These are phyloP conservation scores for Dissophora globulifera DNA, from an alignment of 192 early-diverging fungal genomes.

Conservation along the genomic window DNA sequence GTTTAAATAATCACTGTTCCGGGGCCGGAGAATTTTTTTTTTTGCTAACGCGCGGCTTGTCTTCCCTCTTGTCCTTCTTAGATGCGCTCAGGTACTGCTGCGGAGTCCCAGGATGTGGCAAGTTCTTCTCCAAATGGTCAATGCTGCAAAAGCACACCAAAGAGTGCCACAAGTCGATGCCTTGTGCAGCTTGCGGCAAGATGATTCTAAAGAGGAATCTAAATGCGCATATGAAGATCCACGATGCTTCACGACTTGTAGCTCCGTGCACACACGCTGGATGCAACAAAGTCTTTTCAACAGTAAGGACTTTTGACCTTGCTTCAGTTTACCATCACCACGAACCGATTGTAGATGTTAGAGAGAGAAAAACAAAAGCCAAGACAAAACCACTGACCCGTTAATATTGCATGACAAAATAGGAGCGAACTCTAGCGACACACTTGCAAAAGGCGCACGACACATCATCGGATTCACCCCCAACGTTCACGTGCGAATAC, in stretches of 20 bases:
- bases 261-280: slow-evolving; percentile 27
- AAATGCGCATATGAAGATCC: slow-evolving; percentile 34
- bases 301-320: slow-evolving; percentile 28
- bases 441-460: slow-evolving; percentile 44
- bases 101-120: slow-evolving; percentile 41
- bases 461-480: not conserved
- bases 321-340: no score
- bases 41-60: no score
- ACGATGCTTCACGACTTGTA: slow-evolving; percentile 21
- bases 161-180: slow-evolving; percentile 20
- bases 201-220: slow-evolving; percentile 26
- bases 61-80: no score
- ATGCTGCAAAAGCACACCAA: slow-evolving; percentile 49
- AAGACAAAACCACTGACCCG: not conserved
- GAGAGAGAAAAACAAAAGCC: not conserved
- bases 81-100: slow-evolving; percentile 51
- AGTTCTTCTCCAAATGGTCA: slow-evolving; percentile 49
- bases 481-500: slow-evolving; percentile 38
- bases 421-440: slow-evolving; percentile 32
- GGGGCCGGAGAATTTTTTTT: not conserved
- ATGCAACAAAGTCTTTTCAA: slow-evolving; percentile 49
- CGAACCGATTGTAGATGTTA: no score
- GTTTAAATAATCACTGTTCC: not conserved
- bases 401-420: not conserved
- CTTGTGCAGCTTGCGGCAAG: slow-evolving; percentile 25